A percentile compares a stretch with the other conserved stretches of the same genome.
These are phyloP conservation scores for Talinum fruticosum DNA, from an alignment of 148 eudicot genomes.

Conservation along the genomic window DNA sequence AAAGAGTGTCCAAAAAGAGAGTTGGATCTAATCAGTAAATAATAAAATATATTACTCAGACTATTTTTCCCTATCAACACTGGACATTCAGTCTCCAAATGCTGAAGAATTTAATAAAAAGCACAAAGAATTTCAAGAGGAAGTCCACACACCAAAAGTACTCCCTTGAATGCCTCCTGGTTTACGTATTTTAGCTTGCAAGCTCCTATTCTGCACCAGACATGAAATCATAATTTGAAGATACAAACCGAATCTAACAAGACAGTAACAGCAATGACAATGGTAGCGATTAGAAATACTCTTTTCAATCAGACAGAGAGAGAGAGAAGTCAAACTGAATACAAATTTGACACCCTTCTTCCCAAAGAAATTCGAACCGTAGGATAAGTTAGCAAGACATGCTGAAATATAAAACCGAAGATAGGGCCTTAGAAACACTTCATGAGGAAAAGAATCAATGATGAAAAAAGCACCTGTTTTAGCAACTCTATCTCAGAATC, in stretches of 20 bases:
- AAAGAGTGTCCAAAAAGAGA: conserved; percentile 23
- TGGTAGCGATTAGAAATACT: background rate
- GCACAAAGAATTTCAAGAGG: conserved; percentile 11
- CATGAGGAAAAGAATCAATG: background rate
- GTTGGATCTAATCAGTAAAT: background rate
- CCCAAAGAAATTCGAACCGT: background rate
- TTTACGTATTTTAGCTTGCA: conserved; percentile 64
- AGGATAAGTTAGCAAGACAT: background rate
- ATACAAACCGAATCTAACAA: background rate
- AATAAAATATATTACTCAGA: background rate
- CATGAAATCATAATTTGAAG: conserved; percentile 1
- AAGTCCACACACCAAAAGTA: conserved; percentile 53
- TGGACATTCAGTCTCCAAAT: background rate
- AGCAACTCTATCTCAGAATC: conserved; percentile 75
- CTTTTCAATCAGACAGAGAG: background rate
- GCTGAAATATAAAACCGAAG: background rate
- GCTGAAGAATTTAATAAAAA: background rate
- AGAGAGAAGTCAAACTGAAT: background rate
- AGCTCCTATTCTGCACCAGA: conserved; percentile 56
- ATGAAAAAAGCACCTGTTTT: conserved; percentile 52
- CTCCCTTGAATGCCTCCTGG: conserved; percentile 58
- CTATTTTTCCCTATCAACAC: conserved; percentile 1
- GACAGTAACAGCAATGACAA: conserved; percentile 7
- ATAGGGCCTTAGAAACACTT: background rate
- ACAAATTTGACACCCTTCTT: conserved; percentile 9